Evolutionary conservation across 495 filamentous ascomycete species (phyloP).

Genomic region (Xylaria bambusicola): DNA sequence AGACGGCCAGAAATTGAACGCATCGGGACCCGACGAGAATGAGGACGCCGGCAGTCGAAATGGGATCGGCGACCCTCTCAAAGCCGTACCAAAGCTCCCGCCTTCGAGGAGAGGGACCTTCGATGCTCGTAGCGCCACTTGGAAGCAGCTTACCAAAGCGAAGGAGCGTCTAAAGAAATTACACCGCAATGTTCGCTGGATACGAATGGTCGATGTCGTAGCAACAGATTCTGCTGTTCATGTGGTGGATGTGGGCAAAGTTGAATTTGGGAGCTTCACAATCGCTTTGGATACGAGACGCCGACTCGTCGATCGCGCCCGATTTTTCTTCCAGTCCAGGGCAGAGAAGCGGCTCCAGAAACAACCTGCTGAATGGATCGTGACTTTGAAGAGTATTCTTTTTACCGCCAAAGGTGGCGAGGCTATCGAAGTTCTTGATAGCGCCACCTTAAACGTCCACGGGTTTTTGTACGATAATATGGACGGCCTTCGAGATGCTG

Average conservation of each 20-base stretch:
- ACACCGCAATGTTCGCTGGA: conserved; percentile 84
- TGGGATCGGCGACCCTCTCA: conserved; percentile 14
- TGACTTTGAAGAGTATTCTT: conserved; percentile 79
- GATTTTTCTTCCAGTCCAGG: conserved; percentile 80
- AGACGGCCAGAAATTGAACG: conserved; percentile 44
- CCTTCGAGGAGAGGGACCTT: conserved; percentile 25
- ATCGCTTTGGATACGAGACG: conserved; percentile 86
- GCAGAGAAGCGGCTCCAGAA: conserved; percentile 69
- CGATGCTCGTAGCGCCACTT: conserved; percentile 66
- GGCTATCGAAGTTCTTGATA: conserved; percentile 85
- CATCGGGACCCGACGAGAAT: conserved; percentile 27
- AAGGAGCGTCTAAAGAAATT: conserved; percentile 85
- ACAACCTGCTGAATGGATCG: conserved; percentile 90
- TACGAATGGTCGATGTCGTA: conserved; percentile 87
- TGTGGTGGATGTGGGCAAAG: conserved; percentile 74
- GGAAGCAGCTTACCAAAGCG: conserved; percentile 70
- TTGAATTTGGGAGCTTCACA: conserved; percentile 82
- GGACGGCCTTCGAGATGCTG: conserved; percentile 86
- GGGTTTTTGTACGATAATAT: conserved; percentile 86
- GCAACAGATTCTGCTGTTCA: conserved; percentile 75
- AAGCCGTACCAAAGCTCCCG: conserved; percentile 25
- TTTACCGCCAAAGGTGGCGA: conserved; percentile 85
- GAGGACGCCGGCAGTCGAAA: conserved; percentile 25
- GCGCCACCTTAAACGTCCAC: conserved; percentile 84
- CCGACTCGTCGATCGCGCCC: conserved; percentile 87